phyloP scores from a whole-genome alignment of 495 filamentous ascomycete genomes.

The Podospora comata region DNA sequence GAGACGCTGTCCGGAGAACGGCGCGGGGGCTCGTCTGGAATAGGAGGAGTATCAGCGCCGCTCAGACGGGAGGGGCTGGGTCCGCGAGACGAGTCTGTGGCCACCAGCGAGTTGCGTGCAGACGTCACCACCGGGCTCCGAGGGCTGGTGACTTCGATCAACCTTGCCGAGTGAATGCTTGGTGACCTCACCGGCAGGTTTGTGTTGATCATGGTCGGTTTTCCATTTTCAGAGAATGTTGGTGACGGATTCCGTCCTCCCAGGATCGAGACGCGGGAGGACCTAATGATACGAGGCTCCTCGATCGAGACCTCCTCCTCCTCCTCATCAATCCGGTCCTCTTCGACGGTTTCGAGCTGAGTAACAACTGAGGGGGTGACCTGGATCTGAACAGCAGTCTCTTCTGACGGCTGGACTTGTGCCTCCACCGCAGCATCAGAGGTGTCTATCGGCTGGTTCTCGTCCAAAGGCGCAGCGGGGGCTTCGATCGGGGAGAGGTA shows the following conservation, averaged over 20 bases:
- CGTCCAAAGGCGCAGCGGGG: not conserved
- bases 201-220: conserved; percentile 37
- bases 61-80: conserved; percentile 34
- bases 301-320: conserved; percentile 47
- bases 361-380: not conserved
- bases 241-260: conserved; percentile 42
- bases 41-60: conserved; percentile 41
- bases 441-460: not conserved
- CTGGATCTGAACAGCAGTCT: not conserved
- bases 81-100: conserved; percentile 36
- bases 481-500: conserved; percentile 21
- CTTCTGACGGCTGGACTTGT: not conserved
- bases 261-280: conserved; percentile 53
- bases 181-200: conserved; percentile 43
- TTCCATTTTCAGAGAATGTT: conserved; percentile 39
- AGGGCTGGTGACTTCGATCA: conserved; percentile 52
- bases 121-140: conserved; percentile 43
- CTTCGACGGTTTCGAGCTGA: conserved; percentile 28
- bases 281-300: conserved; percentile 53
- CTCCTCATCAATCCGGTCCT: conserved; percentile 24
- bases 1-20: conserved; percentile 22
- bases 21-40: conserved; percentile 35
- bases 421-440: not conserved
- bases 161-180: conserved; percentile 50
- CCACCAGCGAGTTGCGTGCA: conserved; percentile 43